These are phyloP conservation scores for Bipolaris oryzae DNA, from an alignment of 2,329 filamentous ascomycete species.

Conservation along the genomic window DNA sequence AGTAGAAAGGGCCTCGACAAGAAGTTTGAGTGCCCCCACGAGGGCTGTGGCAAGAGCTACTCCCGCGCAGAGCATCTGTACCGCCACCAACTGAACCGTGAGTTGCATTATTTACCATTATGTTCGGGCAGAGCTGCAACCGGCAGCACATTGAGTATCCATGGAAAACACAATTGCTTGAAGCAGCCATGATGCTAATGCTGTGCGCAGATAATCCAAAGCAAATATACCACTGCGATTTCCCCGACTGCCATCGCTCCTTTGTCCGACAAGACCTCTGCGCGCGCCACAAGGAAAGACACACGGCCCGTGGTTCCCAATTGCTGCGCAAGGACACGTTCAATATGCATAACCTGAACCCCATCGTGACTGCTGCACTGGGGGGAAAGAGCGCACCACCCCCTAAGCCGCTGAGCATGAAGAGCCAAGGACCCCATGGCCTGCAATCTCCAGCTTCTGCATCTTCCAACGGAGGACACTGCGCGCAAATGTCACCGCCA, in stretches of 20 bases:
- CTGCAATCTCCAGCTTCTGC: conserved; percentile 44
- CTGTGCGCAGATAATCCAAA: conserved; percentile 76
- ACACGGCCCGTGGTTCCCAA: conserved; percentile 70
- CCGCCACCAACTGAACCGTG: conserved; percentile 93
- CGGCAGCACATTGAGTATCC: not conserved
- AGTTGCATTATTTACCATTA: conserved; percentile 40
- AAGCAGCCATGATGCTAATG: conserved; percentile 17
- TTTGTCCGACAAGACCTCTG: conserved; percentile 95
- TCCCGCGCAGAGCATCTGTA: conserved; percentile 96
- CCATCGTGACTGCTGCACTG: conserved; percentile 50
- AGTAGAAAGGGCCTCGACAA: conserved; percentile 82
- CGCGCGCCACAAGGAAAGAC: conserved; percentile 64
- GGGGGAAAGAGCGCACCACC: conserved; percentile 37
- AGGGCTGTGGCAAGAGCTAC: conserved; percentile 93
- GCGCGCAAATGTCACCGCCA: conserved; percentile 45
- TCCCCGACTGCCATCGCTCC: conserved; percentile 83
- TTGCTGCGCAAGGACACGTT: conserved; percentile 75
- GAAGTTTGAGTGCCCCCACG: conserved; percentile 72
- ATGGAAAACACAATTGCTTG: not conserved
- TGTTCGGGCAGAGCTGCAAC: not conserved
- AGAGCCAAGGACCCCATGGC: conserved; percentile 26
- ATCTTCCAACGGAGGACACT: conserved; percentile 26
- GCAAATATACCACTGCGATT: conserved; percentile 92
- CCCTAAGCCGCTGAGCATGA: conserved; percentile 24
- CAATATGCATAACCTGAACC: conserved; percentile 57